phyloP scores from a whole-genome alignment of 345 rosid genomes.

The Firmiana major region DNA sequence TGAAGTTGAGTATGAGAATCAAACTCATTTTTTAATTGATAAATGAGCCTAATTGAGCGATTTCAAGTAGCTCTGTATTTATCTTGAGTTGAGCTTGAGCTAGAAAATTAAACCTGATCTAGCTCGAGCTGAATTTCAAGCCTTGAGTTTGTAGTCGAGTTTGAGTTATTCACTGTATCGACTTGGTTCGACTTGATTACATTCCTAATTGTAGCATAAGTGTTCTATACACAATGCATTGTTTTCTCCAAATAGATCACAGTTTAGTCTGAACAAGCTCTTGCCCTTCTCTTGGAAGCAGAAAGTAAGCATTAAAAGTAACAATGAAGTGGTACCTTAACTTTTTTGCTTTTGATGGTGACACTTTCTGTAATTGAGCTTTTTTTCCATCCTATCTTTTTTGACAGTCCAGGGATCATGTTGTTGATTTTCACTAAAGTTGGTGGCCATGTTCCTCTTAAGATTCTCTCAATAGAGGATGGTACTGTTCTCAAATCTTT shows the following conservation, averaged over 20 bases:
- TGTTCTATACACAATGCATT: not conserved
- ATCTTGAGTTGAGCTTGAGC: too few relatives aligned
- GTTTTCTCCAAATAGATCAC: not conserved
- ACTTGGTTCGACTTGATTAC: too few relatives aligned
- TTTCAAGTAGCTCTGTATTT: too few relatives aligned
- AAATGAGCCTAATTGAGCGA: too few relatives aligned
- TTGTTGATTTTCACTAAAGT: constrained; percentile 82
- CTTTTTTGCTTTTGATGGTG: not conserved
- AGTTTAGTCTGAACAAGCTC: not conserved
- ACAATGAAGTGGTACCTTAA: not conserved
- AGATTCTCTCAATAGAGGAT: constrained; percentile 93
- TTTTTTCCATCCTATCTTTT: constrained; percentile 1
- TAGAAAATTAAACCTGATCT: too few relatives aligned
- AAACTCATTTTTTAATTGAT: too few relatives aligned
- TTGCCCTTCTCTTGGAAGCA: not conserved
- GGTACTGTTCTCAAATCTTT: constrained; percentile 93
- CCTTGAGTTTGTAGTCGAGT: too few relatives aligned
- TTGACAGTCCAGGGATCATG: constrained; percentile 92
- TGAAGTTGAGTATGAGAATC: too few relatives aligned
- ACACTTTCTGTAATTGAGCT: constrained; percentile 3
- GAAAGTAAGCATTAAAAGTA: not conserved
- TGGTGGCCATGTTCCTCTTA: constrained; percentile 72
- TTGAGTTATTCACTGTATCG: too few relatives aligned
- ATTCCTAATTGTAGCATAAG: not conserved
- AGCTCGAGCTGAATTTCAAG: too few relatives aligned